Conservation (phyloP, 2,329 filamentous ascomycete genomes). For the Apiospora koreana region DNA sequence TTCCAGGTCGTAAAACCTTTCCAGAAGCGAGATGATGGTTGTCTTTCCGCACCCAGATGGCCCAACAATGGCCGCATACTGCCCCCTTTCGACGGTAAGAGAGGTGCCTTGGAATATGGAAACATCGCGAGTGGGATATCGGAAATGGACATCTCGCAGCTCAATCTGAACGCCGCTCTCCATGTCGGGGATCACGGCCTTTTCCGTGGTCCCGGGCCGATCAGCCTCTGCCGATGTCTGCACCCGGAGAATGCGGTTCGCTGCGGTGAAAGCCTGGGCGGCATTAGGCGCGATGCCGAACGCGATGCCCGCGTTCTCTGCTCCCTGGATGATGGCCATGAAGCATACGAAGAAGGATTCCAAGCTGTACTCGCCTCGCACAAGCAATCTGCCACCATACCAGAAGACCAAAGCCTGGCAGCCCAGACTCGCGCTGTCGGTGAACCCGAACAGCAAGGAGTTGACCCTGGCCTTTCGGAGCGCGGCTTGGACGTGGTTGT, state of each 20-base stretch:
- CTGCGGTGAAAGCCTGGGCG: conserved; percentile 50
- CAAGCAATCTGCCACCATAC: conserved; percentile 39
- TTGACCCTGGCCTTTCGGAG: conserved; percentile 66
- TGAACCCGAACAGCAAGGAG: conserved; percentile 58
- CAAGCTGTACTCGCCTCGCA: conserved; percentile 38
- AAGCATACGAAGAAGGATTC: conserved; percentile 52
- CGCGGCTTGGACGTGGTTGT: conserved; percentile 56
- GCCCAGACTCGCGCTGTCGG: conserved; percentile 34
- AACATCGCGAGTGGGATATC: conserved; percentile 55
- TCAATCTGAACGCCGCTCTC: conserved; percentile 36
- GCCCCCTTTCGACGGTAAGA: conserved; percentile 45
- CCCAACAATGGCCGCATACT: conserved; percentile 57
- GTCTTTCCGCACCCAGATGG: conserved; percentile 62
- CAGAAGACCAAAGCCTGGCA: conserved; percentile 40
- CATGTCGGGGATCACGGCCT: conserved; percentile 47
- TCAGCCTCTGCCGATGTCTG: conserved; percentile 42
- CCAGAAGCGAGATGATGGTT: conserved; percentile 57
- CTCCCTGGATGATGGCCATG: conserved; percentile 49
- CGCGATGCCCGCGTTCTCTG: conserved; percentile 41
- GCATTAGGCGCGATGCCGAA: conserved; percentile 49
- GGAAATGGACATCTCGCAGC: conserved; percentile 59
- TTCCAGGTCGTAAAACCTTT: conserved; percentile 52
- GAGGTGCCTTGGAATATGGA: conserved; percentile 45
- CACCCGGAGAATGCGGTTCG: conserved; percentile 54
- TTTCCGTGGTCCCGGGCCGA: conserved; percentile 38